Evolutionary conservation across 2,329 filamentous ascomycete species (phyloP).

Genomic region (Tolypocladium tundrense): DNA sequence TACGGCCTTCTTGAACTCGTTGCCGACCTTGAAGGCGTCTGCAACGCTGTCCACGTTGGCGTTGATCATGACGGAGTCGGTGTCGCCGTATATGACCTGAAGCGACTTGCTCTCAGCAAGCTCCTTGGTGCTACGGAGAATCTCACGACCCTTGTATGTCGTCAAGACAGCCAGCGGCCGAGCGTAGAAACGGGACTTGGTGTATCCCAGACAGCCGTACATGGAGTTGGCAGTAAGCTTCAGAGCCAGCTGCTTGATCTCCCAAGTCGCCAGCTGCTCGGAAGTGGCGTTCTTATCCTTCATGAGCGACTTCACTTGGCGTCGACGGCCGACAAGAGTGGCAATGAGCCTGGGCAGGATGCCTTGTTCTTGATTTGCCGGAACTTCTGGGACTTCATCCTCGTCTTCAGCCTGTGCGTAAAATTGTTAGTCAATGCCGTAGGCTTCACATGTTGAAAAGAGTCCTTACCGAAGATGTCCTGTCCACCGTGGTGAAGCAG

Average conservation of each 20-base stretch:
- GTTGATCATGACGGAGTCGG: slow-evolving; percentile 99
- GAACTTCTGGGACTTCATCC: slow-evolving; percentile 81
- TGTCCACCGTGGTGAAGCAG: slow-evolving; percentile 94
- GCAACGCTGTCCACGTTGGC: slow-evolving; percentile 91
- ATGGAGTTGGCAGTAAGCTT: slow-evolving; percentile 99
- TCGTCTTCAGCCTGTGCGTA: slow-evolving; percentile 52
- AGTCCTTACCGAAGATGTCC: slow-evolving; percentile 53
- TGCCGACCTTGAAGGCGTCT: slow-evolving; percentile 82
- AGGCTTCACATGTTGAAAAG: neutral
- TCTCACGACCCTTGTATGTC: slow-evolving; percentile 95
- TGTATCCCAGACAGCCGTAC: slow-evolving; percentile 97
- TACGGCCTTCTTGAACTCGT: slow-evolving; percentile 89
- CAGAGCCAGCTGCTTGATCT: slow-evolving; percentile 92
- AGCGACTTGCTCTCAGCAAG: slow-evolving; percentile 84
- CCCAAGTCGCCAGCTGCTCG: slow-evolving; percentile 88
- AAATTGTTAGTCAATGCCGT: slow-evolving; percentile 7
- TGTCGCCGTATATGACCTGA: slow-evolving; percentile 97
- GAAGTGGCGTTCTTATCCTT: slow-evolving; percentile 80
- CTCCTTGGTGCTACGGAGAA: slow-evolving; percentile 90
- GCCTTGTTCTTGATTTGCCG: slow-evolving; percentile 65
- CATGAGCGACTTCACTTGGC: slow-evolving; percentile 94
- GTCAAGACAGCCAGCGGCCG: slow-evolving; percentile 90
- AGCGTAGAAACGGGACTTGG: slow-evolving; percentile 94
- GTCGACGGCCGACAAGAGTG: slow-evolving; percentile 78
- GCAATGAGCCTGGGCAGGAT: slow-evolving; percentile 86